These are phyloP conservation scores for Diaporthe sp. DNA, from an alignment of 2,329 filamentous ascomycete species.

Conservation along the genomic window DNA sequence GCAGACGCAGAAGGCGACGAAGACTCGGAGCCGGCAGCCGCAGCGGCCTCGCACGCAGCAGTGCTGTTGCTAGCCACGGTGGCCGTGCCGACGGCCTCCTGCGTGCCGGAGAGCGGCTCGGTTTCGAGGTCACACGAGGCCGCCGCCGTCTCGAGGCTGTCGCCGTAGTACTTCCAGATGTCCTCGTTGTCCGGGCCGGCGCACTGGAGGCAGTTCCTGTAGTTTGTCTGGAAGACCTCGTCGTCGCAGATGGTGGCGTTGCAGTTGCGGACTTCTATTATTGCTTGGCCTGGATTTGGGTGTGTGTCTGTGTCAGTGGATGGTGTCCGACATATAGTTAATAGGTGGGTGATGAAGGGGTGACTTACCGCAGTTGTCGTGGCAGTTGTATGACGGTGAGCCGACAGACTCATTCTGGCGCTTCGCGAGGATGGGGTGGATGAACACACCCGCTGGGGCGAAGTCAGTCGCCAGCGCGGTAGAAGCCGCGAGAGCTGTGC, in stretches of 20 bases:
- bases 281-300: conserved; percentile 47
- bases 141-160: conserved; percentile 47
- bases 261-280: conserved; percentile 47
- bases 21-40: conserved; percentile 1
- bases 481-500: conserved; percentile 27
- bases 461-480: conserved; percentile 9
- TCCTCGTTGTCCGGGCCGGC: conserved; percentile 53
- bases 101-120: conserved; percentile 40
- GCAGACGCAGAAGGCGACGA: neutral
- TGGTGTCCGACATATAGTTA: no score
- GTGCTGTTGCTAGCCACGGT: conserved; percentile 33
- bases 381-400: conserved; percentile 56
- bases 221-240: conserved; percentile 53
- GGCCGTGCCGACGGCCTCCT: conserved; percentile 41
- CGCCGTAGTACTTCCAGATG: conserved; percentile 57
- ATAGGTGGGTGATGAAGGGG: neutral
- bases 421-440: conserved; percentile 36
- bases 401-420: conserved; percentile 52
- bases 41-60: conserved; percentile 30
- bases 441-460: neutral
- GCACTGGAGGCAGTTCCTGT: conserved; percentile 56
- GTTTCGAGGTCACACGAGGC: conserved; percentile 46
- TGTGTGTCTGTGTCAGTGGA: neutral
- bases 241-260: conserved; percentile 50
- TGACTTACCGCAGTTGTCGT: conserved; percentile 57